Conservation (phyloP, 169 alveolate genomes). For the Perkinsus olseni region DNA sequence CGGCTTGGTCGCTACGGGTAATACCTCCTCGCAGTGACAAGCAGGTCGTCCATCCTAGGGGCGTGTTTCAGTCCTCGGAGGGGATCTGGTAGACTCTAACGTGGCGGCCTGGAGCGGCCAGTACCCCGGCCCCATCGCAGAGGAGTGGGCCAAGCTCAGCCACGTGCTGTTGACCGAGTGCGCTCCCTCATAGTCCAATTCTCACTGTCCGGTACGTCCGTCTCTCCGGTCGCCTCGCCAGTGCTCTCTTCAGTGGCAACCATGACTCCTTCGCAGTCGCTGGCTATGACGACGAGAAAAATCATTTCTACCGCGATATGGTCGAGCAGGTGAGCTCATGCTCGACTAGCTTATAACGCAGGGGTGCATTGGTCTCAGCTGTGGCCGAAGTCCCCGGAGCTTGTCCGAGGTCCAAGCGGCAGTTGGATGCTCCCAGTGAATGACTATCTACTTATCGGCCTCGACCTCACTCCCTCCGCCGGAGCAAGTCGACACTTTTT, state of each 20-base stretch:
- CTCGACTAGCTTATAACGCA: not conserved
- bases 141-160: not conserved
- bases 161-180: not conserved
- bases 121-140: not conserved
- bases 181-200: not conserved
- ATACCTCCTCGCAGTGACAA: not conserved
- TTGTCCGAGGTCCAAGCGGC: not conserved
- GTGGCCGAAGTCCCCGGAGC: not conserved
- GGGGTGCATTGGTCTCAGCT: not conserved
- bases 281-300: not conserved
- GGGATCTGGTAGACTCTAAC: not conserved
- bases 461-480: not conserved
- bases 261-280: not conserved
- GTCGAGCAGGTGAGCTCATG: not conserved
- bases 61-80: not conserved
- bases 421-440: not conserved
- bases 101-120: not conserved
- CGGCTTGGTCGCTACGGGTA: not conserved
- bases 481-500: not conserved
- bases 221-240: not conserved
- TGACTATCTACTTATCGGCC: not conserved
- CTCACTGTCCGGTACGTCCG: not conserved
- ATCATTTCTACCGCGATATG: not conserved
- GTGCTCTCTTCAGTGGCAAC: not conserved
- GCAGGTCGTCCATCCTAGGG: not conserved